Conservation (phyloP, 2,329 filamentous ascomycete genomes). For the Trichoderma gracile region DNA sequence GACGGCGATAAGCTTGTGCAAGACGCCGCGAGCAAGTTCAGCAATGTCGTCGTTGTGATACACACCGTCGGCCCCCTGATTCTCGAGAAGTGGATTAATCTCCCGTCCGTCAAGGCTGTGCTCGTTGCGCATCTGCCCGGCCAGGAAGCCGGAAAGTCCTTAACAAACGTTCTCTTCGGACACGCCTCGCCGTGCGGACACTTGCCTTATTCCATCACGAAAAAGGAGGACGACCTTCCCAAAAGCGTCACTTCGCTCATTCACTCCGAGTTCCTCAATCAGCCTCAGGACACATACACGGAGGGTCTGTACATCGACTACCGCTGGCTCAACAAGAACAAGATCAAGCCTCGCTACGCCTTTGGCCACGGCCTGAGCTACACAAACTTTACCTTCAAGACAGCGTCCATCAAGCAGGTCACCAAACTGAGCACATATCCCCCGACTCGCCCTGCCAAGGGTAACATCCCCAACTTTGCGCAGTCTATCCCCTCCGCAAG, state of each 20-base stretch:
- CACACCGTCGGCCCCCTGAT: conserved; percentile 84
- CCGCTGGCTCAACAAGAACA: conserved; percentile 78
- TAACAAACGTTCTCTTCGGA: conserved; percentile 79
- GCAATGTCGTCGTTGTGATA: conserved; percentile 73
- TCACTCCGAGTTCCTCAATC: conserved; percentile 55
- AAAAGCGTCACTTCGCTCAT: conserved; percentile 47
- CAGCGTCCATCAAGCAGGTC: conserved; percentile 50
- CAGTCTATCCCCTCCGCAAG: conserved; percentile 53
- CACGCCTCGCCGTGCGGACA: conserved; percentile 74
- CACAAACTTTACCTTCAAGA: conserved; percentile 66
- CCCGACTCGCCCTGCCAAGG: conserved; percentile 38
- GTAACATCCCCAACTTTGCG: conserved; percentile 50
- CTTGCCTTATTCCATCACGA: conserved; percentile 84
- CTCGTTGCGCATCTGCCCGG: conserved; percentile 84
- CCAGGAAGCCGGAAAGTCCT: conserved; percentile 80
- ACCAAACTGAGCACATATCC: conserved; percentile 46
- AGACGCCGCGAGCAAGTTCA: conserved; percentile 60
- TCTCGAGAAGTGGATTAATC: conserved; percentile 76
- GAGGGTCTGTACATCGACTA: conserved; percentile 90
- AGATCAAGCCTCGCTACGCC: conserved; percentile 74
- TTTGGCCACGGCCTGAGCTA: conserved; percentile 88
- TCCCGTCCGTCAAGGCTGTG: conserved; percentile 75
- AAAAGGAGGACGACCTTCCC: conserved; percentile 69
- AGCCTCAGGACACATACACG: conserved; percentile 79
- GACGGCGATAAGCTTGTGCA: conserved; percentile 77